Percentiles rank a stretch among this genome's conserved stretches.
Conservation (phyloP, 108 stramenopile genomes). For the Skeletonema menzelii region DNA sequence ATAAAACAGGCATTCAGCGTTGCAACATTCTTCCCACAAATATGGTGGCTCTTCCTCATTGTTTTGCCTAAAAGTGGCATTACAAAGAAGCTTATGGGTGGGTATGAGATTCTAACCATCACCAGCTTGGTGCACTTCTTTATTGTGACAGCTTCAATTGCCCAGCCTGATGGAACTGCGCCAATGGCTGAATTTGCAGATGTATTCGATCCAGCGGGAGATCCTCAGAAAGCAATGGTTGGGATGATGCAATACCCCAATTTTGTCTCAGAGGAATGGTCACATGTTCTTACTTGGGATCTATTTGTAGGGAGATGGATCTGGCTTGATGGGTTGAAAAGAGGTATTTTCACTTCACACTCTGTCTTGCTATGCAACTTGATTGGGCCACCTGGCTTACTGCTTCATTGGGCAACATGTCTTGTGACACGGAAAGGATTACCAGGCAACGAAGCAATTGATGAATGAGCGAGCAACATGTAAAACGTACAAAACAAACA, state of each 20-base stretch:
- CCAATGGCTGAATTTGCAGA: slow-evolving; percentile 83
- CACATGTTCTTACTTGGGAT: slow-evolving; percentile 91
- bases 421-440: slow-evolving; percentile 66
- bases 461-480: background rate
- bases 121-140: slow-evolving; percentile 77
- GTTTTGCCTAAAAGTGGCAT: slow-evolving; percentile 55
- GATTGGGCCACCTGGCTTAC: slow-evolving; percentile 88
- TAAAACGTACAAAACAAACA: background rate
- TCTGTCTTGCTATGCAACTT: slow-evolving; percentile 86
- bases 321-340: slow-evolving; percentile 83
- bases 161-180: slow-evolving; percentile 67
- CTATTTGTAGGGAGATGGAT: slow-evolving; percentile 90
- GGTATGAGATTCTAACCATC: slow-evolving; percentile 57
- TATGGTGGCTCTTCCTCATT: slow-evolving; percentile 81
- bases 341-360: slow-evolving; percentile 81
- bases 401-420: slow-evolving; percentile 80
- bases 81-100: slow-evolving; percentile 77
- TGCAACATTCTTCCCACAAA: slow-evolving; percentile 84
- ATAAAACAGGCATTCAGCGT: slow-evolving; percentile 79
- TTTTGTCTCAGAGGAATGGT: slow-evolving; percentile 90
- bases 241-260: slow-evolving; percentile 88
- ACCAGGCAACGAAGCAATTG: slow-evolving; percentile 43
- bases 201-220: slow-evolving; percentile 85
- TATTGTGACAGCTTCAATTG: slow-evolving; percentile 75
- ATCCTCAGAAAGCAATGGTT: slow-evolving; percentile 82